These are phyloP conservation scores for Cryptomeria japonica DNA, from an alignment of 75 land plant species.

Conservation along the genomic window DNA sequence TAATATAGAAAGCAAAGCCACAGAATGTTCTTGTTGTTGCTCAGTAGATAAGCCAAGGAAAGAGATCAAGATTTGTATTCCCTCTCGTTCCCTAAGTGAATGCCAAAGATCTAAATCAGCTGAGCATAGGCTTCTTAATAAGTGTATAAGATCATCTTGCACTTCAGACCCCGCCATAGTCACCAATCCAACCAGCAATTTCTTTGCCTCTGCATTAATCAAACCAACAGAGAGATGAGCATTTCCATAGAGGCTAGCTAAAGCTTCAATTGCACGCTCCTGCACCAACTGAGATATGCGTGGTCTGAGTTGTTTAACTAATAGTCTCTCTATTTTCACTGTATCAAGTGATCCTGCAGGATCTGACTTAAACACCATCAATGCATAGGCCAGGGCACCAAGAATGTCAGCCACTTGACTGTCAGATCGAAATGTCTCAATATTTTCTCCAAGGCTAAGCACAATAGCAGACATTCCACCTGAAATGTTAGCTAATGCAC, in stretches of 20 bases:
- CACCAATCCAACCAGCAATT: conserved; percentile 78
- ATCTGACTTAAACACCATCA: conserved; percentile 64
- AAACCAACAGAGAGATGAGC: conserved; percentile 41
- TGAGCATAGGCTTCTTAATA: conserved; percentile 60
- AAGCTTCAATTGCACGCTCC: conserved; percentile 81
- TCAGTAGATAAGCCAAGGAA: conserved; percentile 83
- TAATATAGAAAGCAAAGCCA: conserved; percentile 68
- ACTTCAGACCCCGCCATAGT: conserved; percentile 75
- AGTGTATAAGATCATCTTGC: conserved; percentile 72
- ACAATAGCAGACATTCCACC: conserved; percentile 80
- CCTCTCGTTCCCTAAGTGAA: conserved; percentile 68
- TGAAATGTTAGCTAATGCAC: conserved; percentile 77
- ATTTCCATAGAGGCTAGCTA: conserved; percentile 91
- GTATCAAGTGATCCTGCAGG: conserved; percentile 41
- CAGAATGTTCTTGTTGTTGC: conserved; percentile 91
- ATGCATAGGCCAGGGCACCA: conserved; percentile 83
- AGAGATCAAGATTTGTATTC: conserved; percentile 87
- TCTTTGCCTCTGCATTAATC: conserved; percentile 79
- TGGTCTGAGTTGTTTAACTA: conserved; percentile 63
- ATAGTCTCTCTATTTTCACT: conserved; percentile 56
- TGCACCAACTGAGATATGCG: conserved; percentile 54
- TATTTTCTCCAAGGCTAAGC: conserved; percentile 64
- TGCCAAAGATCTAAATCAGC: conserved; percentile 60
- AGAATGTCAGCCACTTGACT: conserved; percentile 76
- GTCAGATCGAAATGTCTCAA: conserved; percentile 41